A percentile compares a stretch with the other conserved stretches of the same genome.
Conservation (phyloP, 2,329 filamentous ascomycete species). For the Aspergillus fumigatiaffinis region DNA sequence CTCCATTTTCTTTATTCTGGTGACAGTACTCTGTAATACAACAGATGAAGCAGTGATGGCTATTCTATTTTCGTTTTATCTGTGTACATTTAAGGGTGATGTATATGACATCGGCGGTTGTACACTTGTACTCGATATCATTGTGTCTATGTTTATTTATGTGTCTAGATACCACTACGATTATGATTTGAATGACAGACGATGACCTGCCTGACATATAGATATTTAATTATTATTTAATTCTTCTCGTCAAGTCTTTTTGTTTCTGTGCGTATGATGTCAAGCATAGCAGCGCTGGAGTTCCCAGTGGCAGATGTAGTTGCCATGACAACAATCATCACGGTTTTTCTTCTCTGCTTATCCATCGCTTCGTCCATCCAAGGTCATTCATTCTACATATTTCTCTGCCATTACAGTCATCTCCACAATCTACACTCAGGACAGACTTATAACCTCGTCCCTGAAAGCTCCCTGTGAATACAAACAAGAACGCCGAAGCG, state of each 20-base stretch:
- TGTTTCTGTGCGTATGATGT: neutral
- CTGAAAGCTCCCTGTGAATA: neutral
- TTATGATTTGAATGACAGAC: neutral
- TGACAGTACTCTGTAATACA: neutral
- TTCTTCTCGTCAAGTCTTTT: neutral
- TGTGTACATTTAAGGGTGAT: neutral
- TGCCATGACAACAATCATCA: slow-evolving; percentile 40
- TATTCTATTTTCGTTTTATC: neutral
- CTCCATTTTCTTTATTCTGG: neutral
- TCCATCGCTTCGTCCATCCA: slow-evolving; percentile 7
- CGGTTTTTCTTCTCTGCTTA: slow-evolving; percentile 23
- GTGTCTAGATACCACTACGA: neutral
- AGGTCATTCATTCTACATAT: neutral
- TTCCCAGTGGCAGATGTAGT: slow-evolving; percentile 11
- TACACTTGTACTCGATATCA: neutral
- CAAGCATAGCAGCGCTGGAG: neutral
- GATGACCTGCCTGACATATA: neutral
- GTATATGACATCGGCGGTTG: neutral
- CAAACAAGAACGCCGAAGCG: neutral
- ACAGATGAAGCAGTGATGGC: neutral
- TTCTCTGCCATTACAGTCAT: neutral
- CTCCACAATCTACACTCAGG: neutral
- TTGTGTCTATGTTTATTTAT: neutral
- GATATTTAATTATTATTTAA: neutral
- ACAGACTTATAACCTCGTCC: neutral